Base-by-base conservation (phyloP, 768 basidiomycete genomes). In the Lyophyllum decastes region DNA sequence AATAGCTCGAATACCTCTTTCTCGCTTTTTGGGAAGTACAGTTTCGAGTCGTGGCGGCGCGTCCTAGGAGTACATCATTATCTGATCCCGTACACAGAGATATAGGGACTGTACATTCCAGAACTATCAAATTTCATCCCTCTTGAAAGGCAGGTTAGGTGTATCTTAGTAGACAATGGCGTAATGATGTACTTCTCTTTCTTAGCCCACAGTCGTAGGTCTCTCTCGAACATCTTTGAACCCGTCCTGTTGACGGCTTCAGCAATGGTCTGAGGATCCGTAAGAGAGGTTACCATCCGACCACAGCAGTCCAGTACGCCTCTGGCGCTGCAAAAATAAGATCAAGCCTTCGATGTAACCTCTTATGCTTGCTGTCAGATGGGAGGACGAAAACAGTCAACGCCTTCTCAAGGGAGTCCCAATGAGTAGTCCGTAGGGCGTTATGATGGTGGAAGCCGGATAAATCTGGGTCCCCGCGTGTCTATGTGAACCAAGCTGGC, bases 171-270 rank as follows among this genome's bases (percentile, higher is more conserved):
- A 14, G 57, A 35, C 16, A 21, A 24, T 34, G 8, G 0, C 7
- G 14, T 8, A 8, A 16, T 12, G 35, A 40, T 76, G 26, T 61
- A 86, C 88, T 73, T 82, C 61, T 86, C 77, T 43, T 79, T 71
- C 65, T 90, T 90, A 1, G 89, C 88, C 82, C 86, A 90, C 14
- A 83, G 72, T 60, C 91, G 80, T 49, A 97, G 70, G 71, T 96
- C 95, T 25, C 93, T 77, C 70, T 96, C 84, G 68, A 97, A 96
- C 86, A 93, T 89, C 59, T 83, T 92, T 4, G 90, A 94, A 0
- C 95, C 94, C 5, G 88, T 89, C 90, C 90, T 92, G 58, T 21
- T 2, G 4, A 16, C 12, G 24, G 33, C 21, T 26, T 54, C 21
- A 58, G 46, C 2, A 49, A 35, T 12, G n/a, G 10, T 53, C 12